Evolutionary conservation across 2,329 filamentous ascomycete species (phyloP).

Genomic region (Orbilia blumenaviensis): DNA sequence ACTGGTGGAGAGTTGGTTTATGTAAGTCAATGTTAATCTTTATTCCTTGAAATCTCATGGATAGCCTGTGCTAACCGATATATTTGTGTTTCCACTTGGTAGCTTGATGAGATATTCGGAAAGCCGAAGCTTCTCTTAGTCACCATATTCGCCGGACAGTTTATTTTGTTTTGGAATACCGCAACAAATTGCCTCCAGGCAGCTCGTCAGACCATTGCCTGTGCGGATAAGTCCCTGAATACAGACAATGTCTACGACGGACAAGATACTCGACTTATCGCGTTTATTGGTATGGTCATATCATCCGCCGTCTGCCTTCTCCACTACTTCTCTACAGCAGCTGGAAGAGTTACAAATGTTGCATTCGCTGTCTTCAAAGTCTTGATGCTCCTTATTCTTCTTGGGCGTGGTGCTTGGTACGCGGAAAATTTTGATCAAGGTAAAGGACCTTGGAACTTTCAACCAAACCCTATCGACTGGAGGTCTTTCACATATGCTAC

Average conservation of each 20-base stretch:
- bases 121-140: conserved; percentile 60
- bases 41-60: neutral
- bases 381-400: conserved; percentile 54
- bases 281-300: conserved; percentile 60
- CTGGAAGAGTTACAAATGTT: conserved; percentile 61
- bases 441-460: conserved; percentile 52
- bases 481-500: conserved; percentile 59
- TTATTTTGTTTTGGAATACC: conserved; percentile 61
- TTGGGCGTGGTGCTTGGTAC: conserved; percentile 52
- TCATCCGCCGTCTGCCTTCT: conserved; percentile 61
- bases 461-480: conserved; percentile 44
- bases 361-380: conserved; percentile 61
- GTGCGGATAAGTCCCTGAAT: conserved; percentile 58
- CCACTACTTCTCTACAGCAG: conserved; percentile 60
- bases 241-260: conserved; percentile 56
- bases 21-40: conserved; percentile 61
- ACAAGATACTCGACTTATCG: conserved; percentile 59
- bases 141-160: conserved; percentile 61
- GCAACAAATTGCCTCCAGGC: conserved; percentile 59
- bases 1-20: conserved; percentile 63
- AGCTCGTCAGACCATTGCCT: conserved; percentile 55
- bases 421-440: conserved; percentile 49
- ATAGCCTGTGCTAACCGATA: neutral
- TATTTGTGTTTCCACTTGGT: neutral
- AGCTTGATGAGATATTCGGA: conserved; percentile 60